Conservation (phyloP, 1,284 basidiomycete species). For the Neolentinus lepideus region DNA sequence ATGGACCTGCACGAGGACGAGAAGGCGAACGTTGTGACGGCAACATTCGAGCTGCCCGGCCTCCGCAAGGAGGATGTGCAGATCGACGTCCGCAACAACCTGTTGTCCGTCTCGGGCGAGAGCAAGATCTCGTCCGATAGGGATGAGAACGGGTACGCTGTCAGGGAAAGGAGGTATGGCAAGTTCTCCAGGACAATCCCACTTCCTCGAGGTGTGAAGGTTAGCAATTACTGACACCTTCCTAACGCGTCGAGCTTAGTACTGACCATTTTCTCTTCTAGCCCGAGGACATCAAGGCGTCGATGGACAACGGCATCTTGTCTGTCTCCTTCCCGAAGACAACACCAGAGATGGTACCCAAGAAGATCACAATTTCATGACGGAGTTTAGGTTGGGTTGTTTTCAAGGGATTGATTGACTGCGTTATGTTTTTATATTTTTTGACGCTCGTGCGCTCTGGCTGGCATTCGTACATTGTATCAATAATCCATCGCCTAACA, state of each 20-base stretch:
- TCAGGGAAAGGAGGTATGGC: slow-evolving; percentile 43
- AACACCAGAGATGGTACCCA: slow-evolving; percentile 12
- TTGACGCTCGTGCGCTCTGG: background rate
- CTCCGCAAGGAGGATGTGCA: slow-evolving; percentile 30
- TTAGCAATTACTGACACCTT: background rate
- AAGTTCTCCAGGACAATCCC: slow-evolving; percentile 18
- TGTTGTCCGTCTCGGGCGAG: slow-evolving; percentile 28
- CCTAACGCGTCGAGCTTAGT: background rate
- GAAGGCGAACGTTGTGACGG: slow-evolving; percentile 27
- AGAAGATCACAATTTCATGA: slow-evolving; percentile 14
- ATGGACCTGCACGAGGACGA: slow-evolving; percentile 28
- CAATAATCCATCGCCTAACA: background rate
- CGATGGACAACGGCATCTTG: slow-evolving; percentile 16
- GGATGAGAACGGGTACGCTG: slow-evolving; percentile 8
- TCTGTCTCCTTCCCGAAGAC: slow-evolving; percentile 16
- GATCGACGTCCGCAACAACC: slow-evolving; percentile 29
- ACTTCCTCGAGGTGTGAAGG: slow-evolving; percentile 2
- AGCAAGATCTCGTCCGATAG: slow-evolving; percentile 1
- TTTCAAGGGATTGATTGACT: background rate
- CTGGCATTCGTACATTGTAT: background rate
- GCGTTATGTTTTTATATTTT: background rate
- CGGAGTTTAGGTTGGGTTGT: background rate
- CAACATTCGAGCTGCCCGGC: slow-evolving; percentile 37
- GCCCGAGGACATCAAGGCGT: slow-evolving; percentile 15
- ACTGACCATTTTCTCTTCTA: slow-evolving; percentile 5